Conservation (phyloP, 2,329 filamentous ascomycete genomes). For the Pseudogymnoascus sp. region DNA sequence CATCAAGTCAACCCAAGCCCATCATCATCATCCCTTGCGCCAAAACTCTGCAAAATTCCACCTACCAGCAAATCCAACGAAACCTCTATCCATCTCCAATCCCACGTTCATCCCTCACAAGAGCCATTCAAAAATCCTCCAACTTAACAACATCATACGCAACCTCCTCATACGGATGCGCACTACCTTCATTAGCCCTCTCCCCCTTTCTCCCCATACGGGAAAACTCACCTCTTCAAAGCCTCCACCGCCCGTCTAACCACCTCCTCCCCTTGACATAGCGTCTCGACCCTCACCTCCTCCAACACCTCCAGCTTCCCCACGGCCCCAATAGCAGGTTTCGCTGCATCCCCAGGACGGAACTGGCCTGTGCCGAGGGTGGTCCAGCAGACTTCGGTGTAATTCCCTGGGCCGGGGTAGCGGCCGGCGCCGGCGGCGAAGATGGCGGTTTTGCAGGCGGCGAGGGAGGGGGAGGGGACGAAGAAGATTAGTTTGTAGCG, state of each 20-base stretch:
- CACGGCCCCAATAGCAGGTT: slow-evolving; percentile 51
- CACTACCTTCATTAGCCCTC: slow-evolving; percentile 25
- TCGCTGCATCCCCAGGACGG: slow-evolving; percentile 50
- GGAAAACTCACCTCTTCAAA: slow-evolving; percentile 49
- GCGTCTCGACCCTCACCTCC: slow-evolving; percentile 54
- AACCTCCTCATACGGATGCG: slow-evolving; percentile 45
- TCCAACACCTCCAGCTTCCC: slow-evolving; percentile 49
- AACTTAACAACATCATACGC: slow-evolving; percentile 40
- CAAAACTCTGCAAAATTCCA: neutral
- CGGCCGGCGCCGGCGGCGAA: slow-evolving; percentile 50
- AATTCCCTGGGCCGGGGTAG: slow-evolving; percentile 40
- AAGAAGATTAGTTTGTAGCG: slow-evolving; percentile 41
- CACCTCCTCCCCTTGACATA: slow-evolving; percentile 51
- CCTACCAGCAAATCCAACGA: neutral
- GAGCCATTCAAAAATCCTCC: slow-evolving; percentile 36
- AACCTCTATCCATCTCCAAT: neutral
- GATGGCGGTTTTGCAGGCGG: slow-evolving; percentile 45
- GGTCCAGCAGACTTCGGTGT: slow-evolving; percentile 46
- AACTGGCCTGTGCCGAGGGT: slow-evolving; percentile 55
- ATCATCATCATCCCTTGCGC: neutral
- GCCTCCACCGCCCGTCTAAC: slow-evolving; percentile 49
- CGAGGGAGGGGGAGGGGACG: slow-evolving; percentile 36
- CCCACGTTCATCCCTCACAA: neutral
- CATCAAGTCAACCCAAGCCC: neutral
- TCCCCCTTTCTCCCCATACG: slow-evolving; percentile 19